Conservation (phyloP, 176 grass and related monocot species). For the Elaeis guineensis region DNA sequence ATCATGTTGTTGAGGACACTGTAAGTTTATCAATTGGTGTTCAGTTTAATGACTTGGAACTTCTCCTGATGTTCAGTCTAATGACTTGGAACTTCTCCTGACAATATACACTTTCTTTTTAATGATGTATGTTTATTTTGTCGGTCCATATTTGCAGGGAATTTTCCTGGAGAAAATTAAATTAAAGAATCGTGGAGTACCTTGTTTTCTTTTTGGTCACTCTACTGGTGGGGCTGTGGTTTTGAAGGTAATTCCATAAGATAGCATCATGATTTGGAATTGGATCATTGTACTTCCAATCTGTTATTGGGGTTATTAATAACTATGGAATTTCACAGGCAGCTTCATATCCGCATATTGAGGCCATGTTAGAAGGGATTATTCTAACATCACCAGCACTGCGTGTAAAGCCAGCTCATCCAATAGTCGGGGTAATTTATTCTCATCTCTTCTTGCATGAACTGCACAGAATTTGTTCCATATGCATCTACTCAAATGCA, state of each 20-base stretch:
- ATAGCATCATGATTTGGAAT: no score
- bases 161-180: slow-evolving; percentile 68
- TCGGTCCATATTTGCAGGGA: slow-evolving; percentile 21
- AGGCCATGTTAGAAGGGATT: slow-evolving; percentile 67
- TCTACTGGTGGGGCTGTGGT: slow-evolving; percentile 91
- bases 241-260: slow-evolving; percentile 52
- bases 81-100: no score
- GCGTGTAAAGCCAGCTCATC: slow-evolving; percentile 91
- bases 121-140: no score
- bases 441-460: neutral
- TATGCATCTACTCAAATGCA: no score
- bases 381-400: slow-evolving; percentile 90
- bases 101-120: no score
- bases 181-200: slow-evolving; percentile 56
- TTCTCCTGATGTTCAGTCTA: no score
- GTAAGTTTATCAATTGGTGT: slow-evolving; percentile 26
- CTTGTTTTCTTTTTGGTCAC: slow-evolving; percentile 94
- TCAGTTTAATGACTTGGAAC: no score
- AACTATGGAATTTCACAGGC: slow-evolving; percentile 38
- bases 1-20: slow-evolving; percentile 86
- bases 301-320: slow-evolving; percentile 7
- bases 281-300: no score
- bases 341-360: slow-evolving; percentile 61
- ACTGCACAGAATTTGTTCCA: neutral
- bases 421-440: slow-evolving; percentile 79